Conservation (phyloP, 1,284 basidiomycete genomes). For the Irpex rosettiformis region DNA sequence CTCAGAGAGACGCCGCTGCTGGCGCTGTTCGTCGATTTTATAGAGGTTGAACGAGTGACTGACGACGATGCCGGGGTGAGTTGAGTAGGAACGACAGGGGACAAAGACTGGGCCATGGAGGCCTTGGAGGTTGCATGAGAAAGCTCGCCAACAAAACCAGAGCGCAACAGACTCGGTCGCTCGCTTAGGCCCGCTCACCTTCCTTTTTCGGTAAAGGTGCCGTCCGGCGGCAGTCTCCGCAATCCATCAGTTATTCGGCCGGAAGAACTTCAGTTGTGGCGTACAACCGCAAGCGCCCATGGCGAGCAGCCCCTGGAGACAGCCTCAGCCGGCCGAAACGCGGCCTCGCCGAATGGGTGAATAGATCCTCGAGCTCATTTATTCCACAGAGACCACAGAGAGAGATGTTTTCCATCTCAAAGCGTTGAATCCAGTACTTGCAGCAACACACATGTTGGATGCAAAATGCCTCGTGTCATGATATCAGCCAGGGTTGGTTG, state of each 20-base stretch:
- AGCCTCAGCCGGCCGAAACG: not conserved
- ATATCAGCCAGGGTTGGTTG: too few relatives aligned
- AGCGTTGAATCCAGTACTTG: too few relatives aligned
- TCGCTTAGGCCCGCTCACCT: not conserved
- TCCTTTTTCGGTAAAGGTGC: not conserved
- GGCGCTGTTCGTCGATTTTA: slow-evolving; percentile 37
- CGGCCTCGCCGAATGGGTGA: not conserved
- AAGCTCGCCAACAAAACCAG: slow-evolving; percentile 3
- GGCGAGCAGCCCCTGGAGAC: not conserved
- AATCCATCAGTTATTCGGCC: not conserved
- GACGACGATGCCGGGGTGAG: slow-evolving; percentile 13
- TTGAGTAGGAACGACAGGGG: slow-evolving; percentile 17
- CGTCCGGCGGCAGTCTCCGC: not conserved
- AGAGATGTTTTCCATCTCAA: too few relatives aligned
- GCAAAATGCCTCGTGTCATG: too few relatives aligned
- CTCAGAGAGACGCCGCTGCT: slow-evolving; percentile 29
- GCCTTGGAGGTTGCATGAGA: slow-evolving; percentile 24
- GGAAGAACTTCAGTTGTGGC: not conserved
- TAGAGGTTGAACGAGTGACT: slow-evolving; percentile 38
- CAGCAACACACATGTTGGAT: too few relatives aligned
- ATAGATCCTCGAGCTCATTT: too few relatives aligned
- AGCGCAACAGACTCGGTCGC: not conserved
- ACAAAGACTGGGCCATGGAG: slow-evolving; percentile 28
- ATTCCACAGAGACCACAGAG: too few relatives aligned
- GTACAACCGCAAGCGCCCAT: not conserved